These are phyloP conservation scores for Alternaria metachromatica DNA, from an alignment of 2,329 filamentous ascomycete species.

Conservation along the genomic window DNA sequence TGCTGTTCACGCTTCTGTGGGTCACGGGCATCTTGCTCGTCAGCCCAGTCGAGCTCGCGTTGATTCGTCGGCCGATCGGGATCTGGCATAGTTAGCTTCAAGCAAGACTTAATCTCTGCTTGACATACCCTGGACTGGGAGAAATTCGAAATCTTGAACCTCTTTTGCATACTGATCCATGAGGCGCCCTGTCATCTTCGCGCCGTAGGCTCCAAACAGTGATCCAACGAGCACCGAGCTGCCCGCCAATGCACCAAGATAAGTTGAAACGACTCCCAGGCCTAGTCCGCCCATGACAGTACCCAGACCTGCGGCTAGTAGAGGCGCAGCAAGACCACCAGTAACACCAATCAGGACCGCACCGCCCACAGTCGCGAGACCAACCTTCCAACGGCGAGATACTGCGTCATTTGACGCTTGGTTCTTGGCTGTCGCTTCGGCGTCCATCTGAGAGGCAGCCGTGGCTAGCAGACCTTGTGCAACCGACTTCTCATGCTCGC, in stretches of 20 bases:
- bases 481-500: constrained; percentile 75
- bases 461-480: constrained; percentile 72
- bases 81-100: constrained; percentile 18
- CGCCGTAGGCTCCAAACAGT: constrained; percentile 87
- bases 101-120: neutral
- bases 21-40: constrained; percentile 34
- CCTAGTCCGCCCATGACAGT: constrained; percentile 77
- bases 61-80: constrained; percentile 30
- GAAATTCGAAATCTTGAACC: constrained; percentile 84
- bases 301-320: constrained; percentile 79
- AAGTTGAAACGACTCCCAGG: constrained; percentile 74
- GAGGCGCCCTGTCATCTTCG: constrained; percentile 80
- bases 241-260: constrained; percentile 80
- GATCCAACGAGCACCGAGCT: constrained; percentile 80
- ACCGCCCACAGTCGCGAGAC: constrained; percentile 83
- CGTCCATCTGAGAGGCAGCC: constrained; percentile 72
- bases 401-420: constrained; percentile 70
- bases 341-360: constrained; percentile 83
- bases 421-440: constrained; percentile 75
- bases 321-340: constrained; percentile 75
- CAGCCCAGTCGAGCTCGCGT: constrained; percentile 31
- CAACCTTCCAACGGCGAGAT: constrained; percentile 76
- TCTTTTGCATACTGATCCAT: constrained; percentile 84
- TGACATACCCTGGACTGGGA: constrained; percentile 67
- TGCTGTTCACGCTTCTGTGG: constrained; percentile 39